Conservation (phyloP, 305 asterid genomes). For the Fraxinus latifolia region DNA sequence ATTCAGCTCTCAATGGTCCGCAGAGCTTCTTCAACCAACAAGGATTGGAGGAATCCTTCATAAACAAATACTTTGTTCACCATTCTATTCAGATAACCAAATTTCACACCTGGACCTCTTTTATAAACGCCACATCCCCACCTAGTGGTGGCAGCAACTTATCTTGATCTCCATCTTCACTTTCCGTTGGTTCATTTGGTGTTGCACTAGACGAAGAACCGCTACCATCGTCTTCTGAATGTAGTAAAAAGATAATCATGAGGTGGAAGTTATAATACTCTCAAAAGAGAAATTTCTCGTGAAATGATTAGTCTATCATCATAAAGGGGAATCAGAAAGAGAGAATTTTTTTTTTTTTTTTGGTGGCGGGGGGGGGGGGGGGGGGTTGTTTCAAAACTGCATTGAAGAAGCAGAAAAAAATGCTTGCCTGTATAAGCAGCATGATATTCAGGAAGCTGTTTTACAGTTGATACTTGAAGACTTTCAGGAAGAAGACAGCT, state of each 20-base stretch:
- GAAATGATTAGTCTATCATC: background rate
- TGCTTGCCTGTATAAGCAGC: slow-evolving; percentile 33
- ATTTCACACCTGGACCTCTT: slow-evolving; percentile 32
- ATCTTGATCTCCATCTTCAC: slow-evolving; percentile 47
- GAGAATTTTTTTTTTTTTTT: background rate
- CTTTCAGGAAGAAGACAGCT: slow-evolving; percentile 58
- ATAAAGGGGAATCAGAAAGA: background rate
- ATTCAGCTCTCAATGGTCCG: background rate
- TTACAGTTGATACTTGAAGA: slow-evolving; percentile 51
- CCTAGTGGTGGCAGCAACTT: slow-evolving; percentile 35
- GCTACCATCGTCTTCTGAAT: slow-evolving; percentile 42
- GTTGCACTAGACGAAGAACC: slow-evolving; percentile 30
- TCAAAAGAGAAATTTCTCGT: background rate
- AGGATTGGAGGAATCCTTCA: background rate
- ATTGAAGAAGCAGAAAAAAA: background rate
- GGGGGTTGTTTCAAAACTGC: too few species aligned
- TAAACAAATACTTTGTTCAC: background rate
- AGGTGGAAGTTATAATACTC: background rate
- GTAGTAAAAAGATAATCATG: background rate
- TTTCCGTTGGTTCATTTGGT: slow-evolving; percentile 33
- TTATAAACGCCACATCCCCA: slow-evolving; percentile 40
- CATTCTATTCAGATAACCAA: background rate
- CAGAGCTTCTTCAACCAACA: background rate
- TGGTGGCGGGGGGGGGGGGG: background rate
- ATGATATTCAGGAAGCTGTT: slow-evolving; percentile 49